Percentiles rank a stretch among this genome's conserved stretches.
Conservation (phyloP, 345 rosid genomes). For the Hibiscus tridactylites region DNA sequence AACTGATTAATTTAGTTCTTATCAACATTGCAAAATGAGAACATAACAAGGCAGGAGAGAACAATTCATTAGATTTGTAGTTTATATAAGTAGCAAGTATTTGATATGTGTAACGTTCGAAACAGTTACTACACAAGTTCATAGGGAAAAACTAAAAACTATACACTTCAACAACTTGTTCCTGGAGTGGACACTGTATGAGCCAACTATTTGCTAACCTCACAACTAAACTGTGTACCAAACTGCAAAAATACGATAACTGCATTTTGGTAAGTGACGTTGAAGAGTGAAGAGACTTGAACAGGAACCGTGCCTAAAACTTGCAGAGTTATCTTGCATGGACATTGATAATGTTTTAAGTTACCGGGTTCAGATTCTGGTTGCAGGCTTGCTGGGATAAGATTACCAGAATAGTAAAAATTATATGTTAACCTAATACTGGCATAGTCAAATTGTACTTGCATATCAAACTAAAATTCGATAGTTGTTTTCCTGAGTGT, state of each 20-base stretch:
- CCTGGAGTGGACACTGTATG: not conserved
- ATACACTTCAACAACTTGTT: not conserved
- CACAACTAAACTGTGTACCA: not conserved
- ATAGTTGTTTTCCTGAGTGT: not conserved
- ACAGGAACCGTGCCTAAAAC: not conserved
- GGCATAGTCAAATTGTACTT: not conserved
- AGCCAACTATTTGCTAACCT: not conserved
- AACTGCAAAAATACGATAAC: not conserved
- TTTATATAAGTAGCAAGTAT: not conserved
- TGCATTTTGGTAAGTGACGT: not conserved
- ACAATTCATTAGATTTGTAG: not conserved
- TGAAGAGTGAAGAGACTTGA: not conserved
- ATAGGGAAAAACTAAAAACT: not conserved
- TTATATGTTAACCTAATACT: not conserved
- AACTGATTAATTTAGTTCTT: not conserved
- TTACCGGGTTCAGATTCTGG: not conserved
- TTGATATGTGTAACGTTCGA: not conserved
- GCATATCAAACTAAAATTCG: not conserved
- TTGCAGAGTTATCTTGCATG: not conserved
- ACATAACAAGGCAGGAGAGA: not conserved
- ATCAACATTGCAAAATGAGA: not conserved
- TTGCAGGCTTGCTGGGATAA: not conserved
- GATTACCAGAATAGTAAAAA: not conserved
- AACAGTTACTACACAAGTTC: not conserved
- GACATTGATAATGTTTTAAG: not conserved